Percentiles rank a stretch among this genome's conserved stretches.
Conservation (phyloP, 495 filamentous ascomycete genomes). For the Bathelium albidoporum region DNA sequence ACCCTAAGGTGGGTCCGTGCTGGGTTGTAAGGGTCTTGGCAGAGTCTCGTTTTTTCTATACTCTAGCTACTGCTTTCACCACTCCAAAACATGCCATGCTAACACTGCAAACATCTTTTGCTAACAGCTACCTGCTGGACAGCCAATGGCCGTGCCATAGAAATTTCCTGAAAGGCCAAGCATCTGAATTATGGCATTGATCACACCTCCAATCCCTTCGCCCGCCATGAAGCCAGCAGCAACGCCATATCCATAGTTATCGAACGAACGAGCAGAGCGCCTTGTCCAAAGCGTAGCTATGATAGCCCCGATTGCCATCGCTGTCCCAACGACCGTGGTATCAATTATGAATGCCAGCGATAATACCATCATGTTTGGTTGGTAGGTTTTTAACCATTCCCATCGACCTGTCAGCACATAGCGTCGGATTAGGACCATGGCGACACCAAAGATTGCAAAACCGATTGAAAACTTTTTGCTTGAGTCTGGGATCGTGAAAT, state of each 20-base stretch:
- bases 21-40: neutral
- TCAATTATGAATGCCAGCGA: conserved; percentile 55
- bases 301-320: conserved; percentile 49
- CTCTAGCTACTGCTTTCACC: neutral
- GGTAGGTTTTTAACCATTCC: conserved; percentile 47
- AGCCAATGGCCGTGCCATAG: conserved; percentile 11
- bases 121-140: conserved; percentile 8
- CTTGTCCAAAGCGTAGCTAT: conserved; percentile 49
- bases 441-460: conserved; percentile 40
- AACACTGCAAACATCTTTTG: neutral
- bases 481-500: conserved; percentile 44
- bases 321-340: conserved; percentile 44
- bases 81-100: neutral
- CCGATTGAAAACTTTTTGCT: conserved; percentile 48
- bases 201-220: conserved; percentile 45
- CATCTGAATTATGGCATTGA: conserved; percentile 20
- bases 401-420: conserved; percentile 43
- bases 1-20: too few relatives aligned
- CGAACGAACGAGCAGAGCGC: conserved; percentile 44
- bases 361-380: conserved; percentile 60
- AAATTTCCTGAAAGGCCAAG: conserved; percentile 14
- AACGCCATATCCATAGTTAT: conserved; percentile 54
- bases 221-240: conserved; percentile 60
- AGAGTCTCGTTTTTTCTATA: neutral
- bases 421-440: conserved; percentile 45